A percentile compares a stretch with the other conserved stretches of the same genome.
Evolutionary conservation across 805 yeast species (phyloP).

Genomic region (Myxozyma monticola): DNA sequence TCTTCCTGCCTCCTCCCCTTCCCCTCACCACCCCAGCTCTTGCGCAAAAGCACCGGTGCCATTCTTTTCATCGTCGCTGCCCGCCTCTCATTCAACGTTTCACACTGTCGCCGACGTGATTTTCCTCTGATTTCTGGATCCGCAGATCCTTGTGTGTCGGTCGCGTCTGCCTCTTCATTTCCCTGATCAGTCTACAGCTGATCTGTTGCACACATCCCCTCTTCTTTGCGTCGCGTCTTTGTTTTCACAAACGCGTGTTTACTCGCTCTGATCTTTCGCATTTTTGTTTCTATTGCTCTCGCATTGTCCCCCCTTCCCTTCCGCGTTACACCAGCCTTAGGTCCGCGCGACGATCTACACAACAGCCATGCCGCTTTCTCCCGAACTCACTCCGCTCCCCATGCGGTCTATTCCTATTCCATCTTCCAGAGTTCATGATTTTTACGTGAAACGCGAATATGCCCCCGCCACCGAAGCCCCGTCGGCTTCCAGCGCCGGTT

Average conservation of each 20-base stretch:
- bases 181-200: slow-evolving; percentile 1
- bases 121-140: too few species aligned
- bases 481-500: slow-evolving; percentile 9
- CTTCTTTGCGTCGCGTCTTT: too few species aligned
- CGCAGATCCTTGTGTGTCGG: too few species aligned
- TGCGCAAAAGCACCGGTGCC: slow-evolving; percentile 14
- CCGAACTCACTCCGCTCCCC: slow-evolving; percentile 16
- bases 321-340: neutral
- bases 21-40: neutral
- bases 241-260: too few species aligned
- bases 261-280: too few species aligned
- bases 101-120: too few species aligned
- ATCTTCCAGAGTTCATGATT: neutral
- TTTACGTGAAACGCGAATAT: neutral
- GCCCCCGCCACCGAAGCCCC: slow-evolving; percentile 5
- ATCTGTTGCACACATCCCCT: too few species aligned
- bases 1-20: neutral
- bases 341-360: neutral
- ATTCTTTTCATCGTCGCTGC: slow-evolving; percentile 14
- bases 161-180: neutral
- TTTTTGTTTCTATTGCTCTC: too few species aligned
- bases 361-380: slow-evolving; percentile 8
- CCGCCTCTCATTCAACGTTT: neutral
- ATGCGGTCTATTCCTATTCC: slow-evolving; percentile 5
- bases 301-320: neutral